Evolutionary conservation across 805 yeast genomes (phyloP).

Genomic region (Candida ponderosae): DNA sequence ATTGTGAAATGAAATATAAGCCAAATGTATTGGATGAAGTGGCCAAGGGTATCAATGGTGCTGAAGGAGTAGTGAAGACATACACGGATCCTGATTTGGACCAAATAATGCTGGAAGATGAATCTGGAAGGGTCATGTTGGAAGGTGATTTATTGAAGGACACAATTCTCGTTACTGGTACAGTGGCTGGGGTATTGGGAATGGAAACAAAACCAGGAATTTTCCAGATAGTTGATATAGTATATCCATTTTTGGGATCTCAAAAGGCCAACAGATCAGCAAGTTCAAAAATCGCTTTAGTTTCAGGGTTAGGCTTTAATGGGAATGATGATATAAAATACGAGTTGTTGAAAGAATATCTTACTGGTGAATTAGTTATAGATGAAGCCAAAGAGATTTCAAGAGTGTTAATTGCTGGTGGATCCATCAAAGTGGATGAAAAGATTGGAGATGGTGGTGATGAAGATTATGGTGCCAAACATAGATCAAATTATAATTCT

Average conservation of each 20-base stretch:
- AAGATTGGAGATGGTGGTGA: conserved; percentile 16
- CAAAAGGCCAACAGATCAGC: conserved; percentile 29
- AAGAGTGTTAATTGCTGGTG: conserved; percentile 65
- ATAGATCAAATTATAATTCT: conserved; percentile 42
- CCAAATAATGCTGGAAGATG: conserved; percentile 78
- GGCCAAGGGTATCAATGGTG: conserved; percentile 40
- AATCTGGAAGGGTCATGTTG: conserved; percentile 76
- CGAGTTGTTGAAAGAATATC: conserved; percentile 58
- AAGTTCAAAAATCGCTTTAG: conserved; percentile 47
- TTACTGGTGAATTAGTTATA: conserved; percentile 61
- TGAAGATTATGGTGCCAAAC: conserved; percentile 37
- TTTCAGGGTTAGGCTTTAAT: conserved; percentile 67
- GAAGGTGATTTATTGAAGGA: conserved; percentile 50
- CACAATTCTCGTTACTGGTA: conserved; percentile 75
- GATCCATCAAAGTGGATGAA: conserved; percentile 36
- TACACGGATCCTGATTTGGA: conserved; percentile 52
- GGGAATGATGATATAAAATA: conserved; percentile 36
- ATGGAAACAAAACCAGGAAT: conserved; percentile 78
- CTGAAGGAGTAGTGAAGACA: conserved; percentile 30
- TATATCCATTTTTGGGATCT: conserved; percentile 58
- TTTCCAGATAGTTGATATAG: conserved; percentile 76
- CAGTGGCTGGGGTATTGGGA: conserved; percentile 81
- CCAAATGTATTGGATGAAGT: conserved; percentile 83
- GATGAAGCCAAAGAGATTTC: conserved; percentile 26
- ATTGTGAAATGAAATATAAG: conserved; percentile 75